These are phyloP conservation scores for Hygrophila difformis DNA, from an alignment of 257 asterid genomes.

Conservation along the genomic window DNA sequence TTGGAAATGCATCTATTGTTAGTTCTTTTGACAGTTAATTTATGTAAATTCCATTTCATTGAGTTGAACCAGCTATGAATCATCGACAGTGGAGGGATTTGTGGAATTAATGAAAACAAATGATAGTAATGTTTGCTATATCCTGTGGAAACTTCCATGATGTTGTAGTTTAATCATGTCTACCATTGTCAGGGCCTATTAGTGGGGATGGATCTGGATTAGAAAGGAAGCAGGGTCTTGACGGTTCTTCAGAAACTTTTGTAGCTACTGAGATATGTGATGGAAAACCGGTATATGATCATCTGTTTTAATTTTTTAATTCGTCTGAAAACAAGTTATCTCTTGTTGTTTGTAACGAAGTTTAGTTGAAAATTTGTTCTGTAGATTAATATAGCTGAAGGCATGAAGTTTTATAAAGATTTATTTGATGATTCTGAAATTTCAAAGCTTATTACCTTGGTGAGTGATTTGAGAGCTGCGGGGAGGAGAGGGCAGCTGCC, in stretches of 20 bases:
- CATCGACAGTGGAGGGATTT: background rate
- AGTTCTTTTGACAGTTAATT: constrained; percentile 5
- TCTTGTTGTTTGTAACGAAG: no score
- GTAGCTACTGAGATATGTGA: constrained; percentile 56
- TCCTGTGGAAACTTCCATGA: background rate
- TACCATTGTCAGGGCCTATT: constrained; percentile 33
- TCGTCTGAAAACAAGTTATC: no score
- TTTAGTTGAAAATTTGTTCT: constrained; percentile 17
- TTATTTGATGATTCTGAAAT: constrained; percentile 48
- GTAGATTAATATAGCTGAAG: constrained; percentile 74
- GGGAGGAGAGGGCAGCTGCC: constrained; percentile 77
- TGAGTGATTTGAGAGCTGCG: constrained; percentile 73
- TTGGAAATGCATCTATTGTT: constrained; percentile 8
- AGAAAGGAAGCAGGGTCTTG: constrained; percentile 34
- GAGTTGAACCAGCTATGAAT: constrained; percentile 1
- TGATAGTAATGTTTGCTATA: constrained; percentile 5
- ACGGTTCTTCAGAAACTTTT: constrained; percentile 50
- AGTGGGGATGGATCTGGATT: constrained; percentile 33
- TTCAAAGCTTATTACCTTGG: constrained; percentile 47
- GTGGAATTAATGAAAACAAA: background rate
- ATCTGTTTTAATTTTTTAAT: no score
- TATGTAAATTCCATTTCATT: constrained; percentile 2
- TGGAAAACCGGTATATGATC: constrained; percentile 50
- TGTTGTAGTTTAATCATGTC: constrained; percentile 13
- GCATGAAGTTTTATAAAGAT: constrained; percentile 70